phyloP scores from a whole-genome alignment of 805 yeast species.

The Kregervanrija fluxuum region DNA sequence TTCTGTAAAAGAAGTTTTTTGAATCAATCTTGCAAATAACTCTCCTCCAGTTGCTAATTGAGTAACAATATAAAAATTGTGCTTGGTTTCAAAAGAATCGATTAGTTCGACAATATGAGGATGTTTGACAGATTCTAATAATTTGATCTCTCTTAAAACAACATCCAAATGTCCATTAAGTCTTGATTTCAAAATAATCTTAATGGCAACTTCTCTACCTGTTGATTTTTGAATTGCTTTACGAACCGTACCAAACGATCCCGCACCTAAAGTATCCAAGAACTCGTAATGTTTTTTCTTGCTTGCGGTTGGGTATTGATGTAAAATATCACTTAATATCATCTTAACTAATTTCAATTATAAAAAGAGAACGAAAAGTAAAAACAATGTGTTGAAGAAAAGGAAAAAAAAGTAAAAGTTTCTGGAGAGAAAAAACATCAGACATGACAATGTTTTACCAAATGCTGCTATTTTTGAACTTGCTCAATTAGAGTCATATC shows the following conservation, averaged over 20 bases:
- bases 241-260: constrained; percentile 89
- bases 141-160: constrained; percentile 69
- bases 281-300: constrained; percentile 67
- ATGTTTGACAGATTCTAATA: constrained; percentile 64
- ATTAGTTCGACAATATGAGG: constrained; percentile 84
- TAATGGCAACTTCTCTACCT: constrained; percentile 77
- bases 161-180: constrained; percentile 58
- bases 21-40: constrained; percentile 76
- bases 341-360: too few species aligned
- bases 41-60: constrained; percentile 97
- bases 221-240: constrained; percentile 45
- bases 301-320: too few species aligned
- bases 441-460: too few species aligned
- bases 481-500: too few species aligned
- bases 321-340: too few species aligned
- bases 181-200: constrained; percentile 81
- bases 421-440: too few species aligned
- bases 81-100: constrained; percentile 91
- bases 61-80: constrained; percentile 88
- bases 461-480: too few species aligned
- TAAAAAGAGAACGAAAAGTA: too few species aligned
- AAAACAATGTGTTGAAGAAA: neutral
- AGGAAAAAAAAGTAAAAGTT: neutral
- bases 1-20: constrained; percentile 81
- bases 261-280: constrained; percentile 87